phyloP scores from a whole-genome alignment of 202 grass and related monocot species.

The Alloteropsis angusta region DNA sequence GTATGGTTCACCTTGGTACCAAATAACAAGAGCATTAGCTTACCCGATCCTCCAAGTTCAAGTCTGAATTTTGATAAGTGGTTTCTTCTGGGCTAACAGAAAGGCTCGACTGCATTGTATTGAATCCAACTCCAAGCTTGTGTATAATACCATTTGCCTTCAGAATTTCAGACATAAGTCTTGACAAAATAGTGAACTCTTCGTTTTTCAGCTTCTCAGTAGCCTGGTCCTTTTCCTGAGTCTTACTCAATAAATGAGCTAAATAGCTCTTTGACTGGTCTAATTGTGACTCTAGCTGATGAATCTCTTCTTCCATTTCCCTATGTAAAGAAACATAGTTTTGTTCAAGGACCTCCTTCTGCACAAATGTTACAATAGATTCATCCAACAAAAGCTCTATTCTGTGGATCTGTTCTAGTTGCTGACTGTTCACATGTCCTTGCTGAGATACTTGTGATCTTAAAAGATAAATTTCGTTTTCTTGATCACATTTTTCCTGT shows the following conservation, averaged over 20 bases:
- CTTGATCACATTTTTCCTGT: constrained; percentile 67
- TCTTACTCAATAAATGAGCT: constrained; percentile 33
- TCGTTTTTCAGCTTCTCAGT: constrained; percentile 50
- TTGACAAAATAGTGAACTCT: constrained; percentile 43
- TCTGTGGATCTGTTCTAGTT: constrained; percentile 28
- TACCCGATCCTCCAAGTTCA: constrained; percentile 56
- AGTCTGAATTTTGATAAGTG: constrained; percentile 35
- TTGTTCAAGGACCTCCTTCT: constrained; percentile 59
- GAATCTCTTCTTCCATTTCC: constrained; percentile 35
- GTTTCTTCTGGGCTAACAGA: constrained; percentile 20
- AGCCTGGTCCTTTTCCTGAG: constrained; percentile 28
- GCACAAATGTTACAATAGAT: constrained; percentile 34
- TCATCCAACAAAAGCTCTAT: constrained; percentile 48
- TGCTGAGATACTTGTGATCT: constrained; percentile 44
- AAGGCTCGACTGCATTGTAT: constrained; percentile 27
- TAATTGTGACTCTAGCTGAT: constrained; percentile 35
- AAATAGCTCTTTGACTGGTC: constrained; percentile 39
- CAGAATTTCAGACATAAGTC: constrained; percentile 40
- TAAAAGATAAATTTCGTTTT: constrained; percentile 47
- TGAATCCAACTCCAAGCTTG: constrained; percentile 41
- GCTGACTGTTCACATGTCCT: constrained; percentile 13
- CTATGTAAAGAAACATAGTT: constrained; percentile 37
- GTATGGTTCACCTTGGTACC: constrained; percentile 47
- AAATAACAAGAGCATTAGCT: constrained; percentile 80
- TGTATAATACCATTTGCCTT: constrained; percentile 54